phyloP scores from a whole-genome alignment of 2,329 filamentous ascomycete species.

The Talaromyces sp. region DNA sequence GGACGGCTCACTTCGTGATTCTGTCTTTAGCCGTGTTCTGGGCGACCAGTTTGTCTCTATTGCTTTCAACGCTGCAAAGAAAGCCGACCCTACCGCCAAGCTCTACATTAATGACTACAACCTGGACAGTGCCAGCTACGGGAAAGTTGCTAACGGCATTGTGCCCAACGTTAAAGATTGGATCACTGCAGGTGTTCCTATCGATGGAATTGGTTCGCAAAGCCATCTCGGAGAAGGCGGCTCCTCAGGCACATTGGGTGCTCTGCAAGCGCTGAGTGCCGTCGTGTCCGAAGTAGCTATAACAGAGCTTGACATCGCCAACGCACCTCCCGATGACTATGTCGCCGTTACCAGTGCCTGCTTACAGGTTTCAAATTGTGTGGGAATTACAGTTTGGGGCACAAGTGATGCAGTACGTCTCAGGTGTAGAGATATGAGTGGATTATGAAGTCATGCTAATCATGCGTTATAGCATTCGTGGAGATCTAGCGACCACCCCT shows the following conservation, averaged over 20 bases:
- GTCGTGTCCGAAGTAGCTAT: constrained; percentile 43
- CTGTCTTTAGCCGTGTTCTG: constrained; percentile 63
- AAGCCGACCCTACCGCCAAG: constrained; percentile 62
- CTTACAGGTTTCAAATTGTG: constrained; percentile 23
- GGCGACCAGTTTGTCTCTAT: constrained; percentile 67
- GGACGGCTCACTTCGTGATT: constrained; percentile 55
- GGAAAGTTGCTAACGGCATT: constrained; percentile 27
- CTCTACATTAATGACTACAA: constrained; percentile 62
- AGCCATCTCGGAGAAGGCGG: constrained; percentile 43
- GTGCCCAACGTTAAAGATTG: constrained; percentile 28
- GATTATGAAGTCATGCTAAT: background rate
- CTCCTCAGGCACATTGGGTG: constrained; percentile 37
- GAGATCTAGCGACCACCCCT: background rate
- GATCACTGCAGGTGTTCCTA: constrained; percentile 28
- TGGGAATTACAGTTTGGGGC: constrained; percentile 38
- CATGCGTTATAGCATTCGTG: background rate
- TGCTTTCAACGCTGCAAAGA: constrained; percentile 64
- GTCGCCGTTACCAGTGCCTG: constrained; percentile 27
- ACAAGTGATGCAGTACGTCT: background rate
- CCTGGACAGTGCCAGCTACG: constrained; percentile 28
- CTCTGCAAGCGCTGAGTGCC: constrained; percentile 33
- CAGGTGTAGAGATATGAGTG: background rate
- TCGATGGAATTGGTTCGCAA: constrained; percentile 46
- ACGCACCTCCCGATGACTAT: constrained; percentile 33
- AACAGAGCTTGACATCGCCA: constrained; percentile 46